Evolutionary conservation across 768 basidiomycete species (phyloP).

Genomic region (Gymnopilus dilepis): DNA sequence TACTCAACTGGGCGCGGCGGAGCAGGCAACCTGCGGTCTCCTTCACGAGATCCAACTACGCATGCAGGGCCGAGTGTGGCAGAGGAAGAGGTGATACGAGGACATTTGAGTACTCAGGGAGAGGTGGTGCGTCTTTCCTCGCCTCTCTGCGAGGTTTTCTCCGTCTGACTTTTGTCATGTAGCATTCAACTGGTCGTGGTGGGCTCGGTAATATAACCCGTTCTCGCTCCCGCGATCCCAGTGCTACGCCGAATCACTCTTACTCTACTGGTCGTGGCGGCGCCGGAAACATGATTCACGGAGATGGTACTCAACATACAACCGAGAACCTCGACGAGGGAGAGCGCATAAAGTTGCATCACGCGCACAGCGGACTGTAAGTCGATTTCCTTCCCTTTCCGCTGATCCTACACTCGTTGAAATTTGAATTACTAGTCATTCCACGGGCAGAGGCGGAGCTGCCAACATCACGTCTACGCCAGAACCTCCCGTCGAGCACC

Average conservation of each 20-base stretch:
- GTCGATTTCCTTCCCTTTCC: no score
- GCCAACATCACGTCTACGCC: constrained; percentile 59
- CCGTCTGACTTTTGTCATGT: background rate
- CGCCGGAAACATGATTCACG: constrained; percentile 57
- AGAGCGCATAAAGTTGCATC: constrained; percentile 28
- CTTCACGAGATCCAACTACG: constrained; percentile 55
- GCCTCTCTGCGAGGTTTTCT: background rate
- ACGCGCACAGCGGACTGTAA: constrained; percentile 39
- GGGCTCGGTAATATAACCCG: constrained; percentile 67
- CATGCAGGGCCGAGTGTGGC: constrained; percentile 28
- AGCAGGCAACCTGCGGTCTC: constrained; percentile 83
- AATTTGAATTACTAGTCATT: no score
- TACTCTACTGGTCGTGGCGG: constrained; percentile 70
- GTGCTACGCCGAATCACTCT: constrained; percentile 19
- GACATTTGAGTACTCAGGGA: constrained; percentile 35
- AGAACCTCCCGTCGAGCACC: constrained; percentile 43
- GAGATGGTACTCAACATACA: constrained; percentile 22
- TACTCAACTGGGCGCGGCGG: constrained; percentile 82
- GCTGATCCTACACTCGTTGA: no score
- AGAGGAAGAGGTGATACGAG: constrained; percentile 50
- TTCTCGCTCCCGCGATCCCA: constrained; percentile 32
- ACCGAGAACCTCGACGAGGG: constrained; percentile 34
- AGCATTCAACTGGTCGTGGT: constrained; percentile 72
- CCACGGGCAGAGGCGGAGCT: constrained; percentile 70
- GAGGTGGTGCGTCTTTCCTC: constrained; percentile 38